Percentiles rank a stretch among this genome's conserved stretches.
These are phyloP conservation scores for Nymphaea thermarum DNA, from an alignment of 164 flowering plant species.

Conservation along the genomic window DNA sequence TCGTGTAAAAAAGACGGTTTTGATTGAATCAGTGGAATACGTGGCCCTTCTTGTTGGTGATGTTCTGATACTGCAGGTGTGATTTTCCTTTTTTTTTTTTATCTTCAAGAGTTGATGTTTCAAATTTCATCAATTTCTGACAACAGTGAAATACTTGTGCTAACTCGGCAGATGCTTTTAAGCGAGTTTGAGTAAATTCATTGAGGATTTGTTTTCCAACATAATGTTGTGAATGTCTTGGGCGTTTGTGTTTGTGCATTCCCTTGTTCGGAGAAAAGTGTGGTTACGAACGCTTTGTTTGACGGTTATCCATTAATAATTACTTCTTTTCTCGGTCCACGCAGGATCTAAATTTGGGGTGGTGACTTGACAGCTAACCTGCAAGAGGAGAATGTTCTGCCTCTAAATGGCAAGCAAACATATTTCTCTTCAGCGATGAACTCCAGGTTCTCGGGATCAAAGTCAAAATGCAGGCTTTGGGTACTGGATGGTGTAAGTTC, in stretches of 20 bases:
- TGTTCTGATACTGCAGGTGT: too few relatives aligned
- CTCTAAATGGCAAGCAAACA: background rate
- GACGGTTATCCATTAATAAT: background rate
- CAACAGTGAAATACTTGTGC: too few relatives aligned
- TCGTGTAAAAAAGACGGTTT: too few relatives aligned
- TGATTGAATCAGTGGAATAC: too few relatives aligned
- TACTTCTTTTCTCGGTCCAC: background rate
- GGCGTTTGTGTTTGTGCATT: background rate
- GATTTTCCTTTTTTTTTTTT: too few relatives aligned
- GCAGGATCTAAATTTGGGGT: too few relatives aligned
- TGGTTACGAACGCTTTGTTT: background rate
- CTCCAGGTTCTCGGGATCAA: background rate
- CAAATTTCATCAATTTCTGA: too few relatives aligned
- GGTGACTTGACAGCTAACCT: too few relatives aligned
- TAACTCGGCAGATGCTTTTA: too few relatives aligned
- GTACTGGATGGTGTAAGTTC: background rate
- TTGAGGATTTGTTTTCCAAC: background rate
- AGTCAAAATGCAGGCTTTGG: background rate
- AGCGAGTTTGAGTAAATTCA: background rate
- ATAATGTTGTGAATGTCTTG: background rate
- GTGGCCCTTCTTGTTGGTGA: too few relatives aligned
- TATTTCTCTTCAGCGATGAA: background rate
- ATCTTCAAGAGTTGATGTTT: too few relatives aligned
- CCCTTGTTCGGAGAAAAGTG: background rate
- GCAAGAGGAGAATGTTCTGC: background rate